A percentile compares a stretch with the other conserved stretches of the same genome.
Conservation (phyloP, 1,139 yeast genomes). For the Yamadazyma taylorii region DNA sequence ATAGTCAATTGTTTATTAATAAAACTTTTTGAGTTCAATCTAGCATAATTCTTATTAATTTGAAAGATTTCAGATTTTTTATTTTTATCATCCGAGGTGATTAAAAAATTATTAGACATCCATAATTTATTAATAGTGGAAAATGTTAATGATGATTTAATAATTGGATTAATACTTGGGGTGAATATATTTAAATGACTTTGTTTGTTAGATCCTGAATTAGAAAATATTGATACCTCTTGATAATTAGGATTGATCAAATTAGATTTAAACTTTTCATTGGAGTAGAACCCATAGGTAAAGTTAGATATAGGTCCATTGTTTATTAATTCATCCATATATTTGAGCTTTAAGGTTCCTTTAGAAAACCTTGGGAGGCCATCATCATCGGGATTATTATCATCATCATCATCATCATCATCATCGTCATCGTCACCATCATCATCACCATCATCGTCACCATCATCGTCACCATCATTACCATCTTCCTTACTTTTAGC, state of each 20-base stretch:
- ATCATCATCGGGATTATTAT: slow-evolving; percentile 24
- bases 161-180: slow-evolving; percentile 63
- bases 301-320: slow-evolving; percentile 77
- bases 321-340: slow-evolving; percentile 58
- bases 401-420: slow-evolving; percentile 24
- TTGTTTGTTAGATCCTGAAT: slow-evolving; percentile 62
- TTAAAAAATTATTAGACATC: slow-evolving; percentile 62
- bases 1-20: slow-evolving; percentile 65
- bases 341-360: slow-evolving; percentile 37
- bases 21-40: slow-evolving; percentile 64
- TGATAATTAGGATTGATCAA: slow-evolving; percentile 65
- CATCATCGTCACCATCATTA: slow-evolving; percentile 17
- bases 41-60: slow-evolving; percentile 64
- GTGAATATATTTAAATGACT: slow-evolving; percentile 60
- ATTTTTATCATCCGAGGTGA: slow-evolving; percentile 70
- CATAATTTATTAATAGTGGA: slow-evolving; percentile 75
- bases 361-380: slow-evolving; percentile 32
- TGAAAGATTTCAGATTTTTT: slow-evolving; percentile 72
- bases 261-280: slow-evolving; percentile 57
- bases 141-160: slow-evolving; percentile 71
- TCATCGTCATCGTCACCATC: slow-evolving; percentile 22
- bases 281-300: slow-evolving; percentile 62
- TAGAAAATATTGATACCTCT: slow-evolving; percentile 67
- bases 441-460: too few species aligned
- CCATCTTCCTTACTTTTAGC: slow-evolving; percentile 13